Evolutionary conservation across 257 asterid species (phyloP).

Genomic region (Ligustrum vulgare): DNA sequence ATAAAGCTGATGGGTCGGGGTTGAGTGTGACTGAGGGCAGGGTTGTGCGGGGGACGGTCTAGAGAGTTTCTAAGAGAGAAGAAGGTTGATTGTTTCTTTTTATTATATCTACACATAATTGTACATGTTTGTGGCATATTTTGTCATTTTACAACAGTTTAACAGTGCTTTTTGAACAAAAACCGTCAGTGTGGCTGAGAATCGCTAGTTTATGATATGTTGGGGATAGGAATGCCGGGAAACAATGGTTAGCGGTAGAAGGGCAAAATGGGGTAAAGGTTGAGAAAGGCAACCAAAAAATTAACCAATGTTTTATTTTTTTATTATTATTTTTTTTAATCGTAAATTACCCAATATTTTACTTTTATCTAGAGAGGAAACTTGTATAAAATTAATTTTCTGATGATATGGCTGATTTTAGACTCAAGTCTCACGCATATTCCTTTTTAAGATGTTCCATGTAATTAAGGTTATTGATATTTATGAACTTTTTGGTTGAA

Average conservation of each 20-base stretch:
- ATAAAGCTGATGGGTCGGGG: background rate
- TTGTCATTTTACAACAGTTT: background rate
- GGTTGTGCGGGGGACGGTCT: background rate
- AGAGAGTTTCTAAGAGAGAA: background rate
- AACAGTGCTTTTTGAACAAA: background rate
- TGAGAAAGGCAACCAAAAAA: background rate
- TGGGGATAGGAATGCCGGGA: background rate
- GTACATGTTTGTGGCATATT: background rate
- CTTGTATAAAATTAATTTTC: background rate
- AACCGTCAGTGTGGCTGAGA: background rate
- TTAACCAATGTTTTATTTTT: too few species aligned
- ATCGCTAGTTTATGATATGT: background rate
- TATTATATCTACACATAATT: too few species aligned
- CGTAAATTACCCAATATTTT: background rate
- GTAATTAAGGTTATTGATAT: background rate
- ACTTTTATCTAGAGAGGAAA: background rate
- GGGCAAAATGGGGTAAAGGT: background rate
- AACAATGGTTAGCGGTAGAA: background rate
- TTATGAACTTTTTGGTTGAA: background rate
- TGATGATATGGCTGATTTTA: background rate
- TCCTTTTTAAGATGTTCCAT: background rate
- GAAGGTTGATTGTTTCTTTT: background rate
- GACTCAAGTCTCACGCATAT: background rate
- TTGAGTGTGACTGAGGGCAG: background rate
- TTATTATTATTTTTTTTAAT: too few species aligned